Conservation (phyloP, 2,329 filamentous ascomycete species). For the Aspergillus sojae region DNA sequence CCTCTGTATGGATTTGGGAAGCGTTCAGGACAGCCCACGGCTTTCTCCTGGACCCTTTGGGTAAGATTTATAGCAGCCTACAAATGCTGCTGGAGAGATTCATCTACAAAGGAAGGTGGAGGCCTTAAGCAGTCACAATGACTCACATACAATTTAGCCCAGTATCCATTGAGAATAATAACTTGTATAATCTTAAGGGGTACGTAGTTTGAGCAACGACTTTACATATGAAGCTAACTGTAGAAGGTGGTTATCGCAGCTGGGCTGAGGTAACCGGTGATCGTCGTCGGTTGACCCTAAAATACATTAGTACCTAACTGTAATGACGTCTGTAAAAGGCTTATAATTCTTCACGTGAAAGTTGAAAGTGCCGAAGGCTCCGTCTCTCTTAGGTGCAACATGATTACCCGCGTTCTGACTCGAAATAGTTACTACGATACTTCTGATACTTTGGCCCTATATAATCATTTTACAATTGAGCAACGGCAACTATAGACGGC, state of each 20-base stretch:
- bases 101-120: background rate
- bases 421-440: background rate
- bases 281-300: background rate
- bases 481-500: background rate
- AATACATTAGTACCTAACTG: background rate
- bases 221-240: background rate
- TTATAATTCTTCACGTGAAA: background rate
- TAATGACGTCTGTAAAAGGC: background rate
- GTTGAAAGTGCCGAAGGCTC: background rate
- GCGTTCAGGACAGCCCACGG: background rate
- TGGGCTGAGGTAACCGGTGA: no score
- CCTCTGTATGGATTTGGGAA: background rate
- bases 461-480: background rate
- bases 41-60: background rate
- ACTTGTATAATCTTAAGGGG: background rate
- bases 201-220: background rate
- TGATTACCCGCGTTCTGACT: background rate
- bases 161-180: background rate
- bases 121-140: background rate
- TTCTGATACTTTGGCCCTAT: background rate
- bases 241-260: background rate
- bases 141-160: background rate
- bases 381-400: background rate
- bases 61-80: background rate
- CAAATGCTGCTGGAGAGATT: background rate